Evolutionary conservation across 208 protist species (phyloP).

Genomic region (Trypanosoma vivax): DNA sequence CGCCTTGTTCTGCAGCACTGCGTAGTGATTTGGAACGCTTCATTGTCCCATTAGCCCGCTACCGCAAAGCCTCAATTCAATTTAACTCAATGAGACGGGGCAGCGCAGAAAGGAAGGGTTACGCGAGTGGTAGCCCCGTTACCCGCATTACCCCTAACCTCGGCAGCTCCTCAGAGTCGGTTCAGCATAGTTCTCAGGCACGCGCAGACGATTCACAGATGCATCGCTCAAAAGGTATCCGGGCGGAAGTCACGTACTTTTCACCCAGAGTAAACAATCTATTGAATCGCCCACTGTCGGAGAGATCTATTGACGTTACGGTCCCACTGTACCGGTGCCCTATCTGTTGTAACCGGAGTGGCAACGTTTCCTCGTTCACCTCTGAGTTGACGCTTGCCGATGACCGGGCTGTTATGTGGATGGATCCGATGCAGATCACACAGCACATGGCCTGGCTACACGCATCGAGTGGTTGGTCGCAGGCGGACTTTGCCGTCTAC

Average conservation of each 20-base stretch:
- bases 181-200: too few species aligned
- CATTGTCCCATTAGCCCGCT: slow-evolving; percentile 13
- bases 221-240: slow-evolving; percentile 6
- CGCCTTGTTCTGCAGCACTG: not conserved
- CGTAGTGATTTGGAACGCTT: slow-evolving; percentile 14
- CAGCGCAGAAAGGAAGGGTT: not conserved
- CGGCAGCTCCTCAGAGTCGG: too few species aligned
- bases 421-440: slow-evolving; percentile 37
- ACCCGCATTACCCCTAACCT: not conserved
- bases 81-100: too few species aligned
- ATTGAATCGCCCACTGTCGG: slow-evolving; percentile 11
- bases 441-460: slow-evolving; percentile 63
- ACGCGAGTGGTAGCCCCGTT: not conserved
- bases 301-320: not conserved
- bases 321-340: slow-evolving; percentile 24
- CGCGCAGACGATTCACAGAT: too few species aligned
- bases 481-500: slow-evolving; percentile 35
- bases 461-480: slow-evolving; percentile 30
- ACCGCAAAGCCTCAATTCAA: too few species aligned
- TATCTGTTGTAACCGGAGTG: slow-evolving; percentile 8
- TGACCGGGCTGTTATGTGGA: slow-evolving; percentile 7
- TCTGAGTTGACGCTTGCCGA: not conserved
- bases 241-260: slow-evolving; percentile 16
- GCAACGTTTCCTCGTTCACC: too few species aligned
- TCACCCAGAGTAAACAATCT: slow-evolving; percentile 15